Evolutionary conservation across 768 basidiomycete species (phyloP).

Genomic region (Agaricus sinodeliciosus): DNA sequence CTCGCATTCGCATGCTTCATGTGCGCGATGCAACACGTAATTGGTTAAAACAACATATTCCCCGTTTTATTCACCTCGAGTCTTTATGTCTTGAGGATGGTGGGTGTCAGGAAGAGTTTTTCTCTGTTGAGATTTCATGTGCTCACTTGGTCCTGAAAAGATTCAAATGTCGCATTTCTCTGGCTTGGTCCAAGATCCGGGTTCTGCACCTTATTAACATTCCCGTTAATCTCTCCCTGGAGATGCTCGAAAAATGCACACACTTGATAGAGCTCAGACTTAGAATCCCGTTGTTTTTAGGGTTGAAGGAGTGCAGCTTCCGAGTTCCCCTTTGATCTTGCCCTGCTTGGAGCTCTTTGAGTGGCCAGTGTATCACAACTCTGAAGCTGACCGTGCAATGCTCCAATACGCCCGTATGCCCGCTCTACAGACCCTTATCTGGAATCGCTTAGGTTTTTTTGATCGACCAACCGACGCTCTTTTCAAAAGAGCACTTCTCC

Average conservation of each 20-base stretch:
- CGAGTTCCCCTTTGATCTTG: not conserved
- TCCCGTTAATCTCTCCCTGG: not conserved
- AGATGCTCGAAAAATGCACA: not conserved
- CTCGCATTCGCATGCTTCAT: too few relatives aligned
- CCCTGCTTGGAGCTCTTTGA: not conserved
- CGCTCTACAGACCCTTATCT: not conserved
- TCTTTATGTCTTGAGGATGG: not conserved
- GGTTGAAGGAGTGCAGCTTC: not conserved
- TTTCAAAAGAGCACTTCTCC: not conserved
- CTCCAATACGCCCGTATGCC: not conserved
- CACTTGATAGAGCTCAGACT: not conserved
- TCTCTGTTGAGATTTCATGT: not conserved
- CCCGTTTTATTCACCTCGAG: not conserved
- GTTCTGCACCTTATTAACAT: not conserved
- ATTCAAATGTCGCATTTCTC: not conserved
- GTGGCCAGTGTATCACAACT: not conserved
- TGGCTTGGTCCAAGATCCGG: not conserved
- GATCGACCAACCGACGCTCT: not conserved
- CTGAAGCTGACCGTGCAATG: not conserved
- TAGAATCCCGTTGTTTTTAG: too few relatives aligned
- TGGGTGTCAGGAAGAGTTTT: too few relatives aligned
- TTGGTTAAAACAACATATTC: not conserved
- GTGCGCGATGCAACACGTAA: too few relatives aligned
- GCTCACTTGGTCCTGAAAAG: not conserved
- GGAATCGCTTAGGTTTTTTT: not conserved